A percentile compares a stretch with the other conserved stretches of the same genome.
phyloP scores from a whole-genome alignment of 139 green algal genomes.

The Picochlorum sp. region DNA sequence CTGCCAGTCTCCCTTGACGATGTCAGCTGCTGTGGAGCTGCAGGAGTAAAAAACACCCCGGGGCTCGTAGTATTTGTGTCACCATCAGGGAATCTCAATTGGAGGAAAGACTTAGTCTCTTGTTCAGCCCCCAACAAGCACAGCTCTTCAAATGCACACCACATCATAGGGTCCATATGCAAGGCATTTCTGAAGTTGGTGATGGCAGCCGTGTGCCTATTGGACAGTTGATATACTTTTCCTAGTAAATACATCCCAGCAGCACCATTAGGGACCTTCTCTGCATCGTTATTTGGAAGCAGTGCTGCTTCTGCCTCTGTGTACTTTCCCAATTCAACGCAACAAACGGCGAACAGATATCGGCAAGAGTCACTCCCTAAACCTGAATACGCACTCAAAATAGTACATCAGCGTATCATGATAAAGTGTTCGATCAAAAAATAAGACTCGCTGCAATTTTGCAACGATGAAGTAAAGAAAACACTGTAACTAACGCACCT shows the following conservation, averaged over 20 bases:
- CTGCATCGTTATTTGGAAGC: conserved; percentile 21
- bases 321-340: conserved; percentile 62
- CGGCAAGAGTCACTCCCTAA: conserved; percentile 30
- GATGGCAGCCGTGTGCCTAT: conserved; percentile 41
- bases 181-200: conserved; percentile 48
- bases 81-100: neutral
- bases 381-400: conserved; percentile 14
- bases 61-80: no score
- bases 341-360: conserved; percentile 78
- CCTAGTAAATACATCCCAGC: conserved; percentile 79
- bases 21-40: neutral
- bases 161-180: conserved; percentile 70
- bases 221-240: conserved; percentile 47
- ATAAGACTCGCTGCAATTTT: neutral
- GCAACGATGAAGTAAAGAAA: neutral
- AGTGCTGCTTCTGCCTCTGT: conserved; percentile 72
- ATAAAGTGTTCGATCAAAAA: neutral
- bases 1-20: neutral
- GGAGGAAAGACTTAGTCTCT: conserved; percentile 20
- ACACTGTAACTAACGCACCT: conserved; percentile 27
- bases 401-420: neutral
- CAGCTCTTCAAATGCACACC: conserved; percentile 86
- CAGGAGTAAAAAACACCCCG: no score
- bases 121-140: conserved; percentile 61
- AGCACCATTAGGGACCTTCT: conserved; percentile 64